Base-by-base conservation (phyloP, 139 green algal species). In the Chlamydomonas incerta region DNA sequence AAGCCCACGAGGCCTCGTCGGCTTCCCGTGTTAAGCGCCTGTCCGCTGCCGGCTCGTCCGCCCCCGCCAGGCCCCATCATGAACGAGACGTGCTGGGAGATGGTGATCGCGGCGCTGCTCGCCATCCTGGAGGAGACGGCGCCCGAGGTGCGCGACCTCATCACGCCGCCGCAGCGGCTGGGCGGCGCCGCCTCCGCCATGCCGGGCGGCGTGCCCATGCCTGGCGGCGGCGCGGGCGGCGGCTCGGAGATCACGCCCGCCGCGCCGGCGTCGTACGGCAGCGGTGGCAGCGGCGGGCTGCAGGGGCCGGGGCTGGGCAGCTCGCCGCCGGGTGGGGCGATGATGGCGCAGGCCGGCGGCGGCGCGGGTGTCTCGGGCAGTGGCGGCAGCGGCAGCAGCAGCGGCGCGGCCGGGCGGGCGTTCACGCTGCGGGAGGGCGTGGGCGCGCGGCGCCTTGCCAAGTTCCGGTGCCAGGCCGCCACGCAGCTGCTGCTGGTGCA, bases 401-500 rank as follows among this genome's bases (percentile, higher is more conserved):
- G 57, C 58, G 34, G 70, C 62, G 62, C 74, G 65, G 62, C 33
- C 13, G 74, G 83, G 47, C 46, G 66, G 75, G 60, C 74, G 31
- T 96, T 92, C 87, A 93, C 87, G 0, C 88, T 98, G 68, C 87
- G 89, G 2, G 82, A 93, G 73, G 96, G 94, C 21, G 86, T 93
- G 26, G 95, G 98, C 8, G 91, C 94, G 35, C 90, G 97, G 52
- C 84, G 93, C n/a, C 92, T 99, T 80, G 90, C 89, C 17, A 93
- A 96, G 87, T 95, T 96, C 75, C 79, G 92, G 10, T 93, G 90
- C 68, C 92, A 94, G 46, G 94, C 93, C 0, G 85, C 92, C 34
- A 93, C 97, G 71, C 96, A 99, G 92, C 92, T 98, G 79, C 92
- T 99, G 87, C 87, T 99, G 80, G 97, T 98, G 90, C 94, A 98